Conservation (phyloP, 306 rosid genomes). For the Rosa multiflora region DNA sequence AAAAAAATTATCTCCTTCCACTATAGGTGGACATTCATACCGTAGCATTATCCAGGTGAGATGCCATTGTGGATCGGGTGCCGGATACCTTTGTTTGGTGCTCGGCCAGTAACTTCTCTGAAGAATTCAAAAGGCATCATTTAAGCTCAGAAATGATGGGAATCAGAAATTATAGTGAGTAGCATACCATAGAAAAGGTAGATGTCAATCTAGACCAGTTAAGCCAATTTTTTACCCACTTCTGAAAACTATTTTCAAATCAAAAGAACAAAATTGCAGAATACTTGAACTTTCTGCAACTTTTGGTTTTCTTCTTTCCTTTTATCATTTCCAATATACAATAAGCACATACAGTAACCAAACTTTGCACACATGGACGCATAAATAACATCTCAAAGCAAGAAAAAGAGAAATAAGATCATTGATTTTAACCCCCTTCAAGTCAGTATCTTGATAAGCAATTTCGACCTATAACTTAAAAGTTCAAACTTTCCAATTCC, state of each 20-base stretch:
- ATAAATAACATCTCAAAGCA: background rate
- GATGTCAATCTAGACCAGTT: conserved; percentile 6
- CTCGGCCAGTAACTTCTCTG: conserved; percentile 47
- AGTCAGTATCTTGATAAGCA: background rate
- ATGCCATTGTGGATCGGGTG: conserved; percentile 48
- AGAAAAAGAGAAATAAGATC: background rate
- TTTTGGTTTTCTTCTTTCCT: background rate
- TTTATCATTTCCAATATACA: background rate
- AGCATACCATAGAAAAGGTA: background rate
- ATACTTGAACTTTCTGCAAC: background rate
- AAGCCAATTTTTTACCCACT: background rate
- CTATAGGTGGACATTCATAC: conserved; percentile 28
- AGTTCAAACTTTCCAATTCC: background rate
- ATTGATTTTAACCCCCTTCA: background rate
- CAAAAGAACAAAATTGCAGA: background rate
- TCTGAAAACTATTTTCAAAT: background rate
- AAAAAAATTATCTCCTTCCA: background rate
- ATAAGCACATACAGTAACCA: background rate
- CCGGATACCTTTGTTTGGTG: conserved; percentile 43
- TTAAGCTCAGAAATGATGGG: too few species aligned
- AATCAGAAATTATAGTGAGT: background rate
- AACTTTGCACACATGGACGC: background rate
- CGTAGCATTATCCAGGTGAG: conserved; percentile 56
- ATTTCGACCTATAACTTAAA: background rate
- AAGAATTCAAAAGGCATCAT: conserved; percentile 19